Base-by-base conservation (phyloP, 345 rosid species). In the Rhizophora mangle region DNA sequence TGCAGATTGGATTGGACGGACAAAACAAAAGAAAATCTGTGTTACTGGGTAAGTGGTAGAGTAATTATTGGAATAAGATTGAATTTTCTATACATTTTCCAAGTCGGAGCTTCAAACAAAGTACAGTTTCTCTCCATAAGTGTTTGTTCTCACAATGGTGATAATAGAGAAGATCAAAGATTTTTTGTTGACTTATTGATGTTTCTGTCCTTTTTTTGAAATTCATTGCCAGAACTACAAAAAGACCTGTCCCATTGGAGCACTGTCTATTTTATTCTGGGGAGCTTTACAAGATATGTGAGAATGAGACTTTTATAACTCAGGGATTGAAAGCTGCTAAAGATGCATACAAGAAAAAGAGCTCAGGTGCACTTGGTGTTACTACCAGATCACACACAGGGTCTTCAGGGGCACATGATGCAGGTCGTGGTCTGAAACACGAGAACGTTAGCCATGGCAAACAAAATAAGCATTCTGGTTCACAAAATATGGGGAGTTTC, bases 1-100 rank as follows among this genome's bases (percentile, higher is more conserved):
- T 85, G 97, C 97, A 64, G 96, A 87, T 51, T 94, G 98, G 98
- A 94, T 94, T 82, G 90, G 98, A 68, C 85, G 96, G 67, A 94
- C 97, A 71, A 94, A 94, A 80, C 93, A 88, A 78, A 94, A 94
- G 76, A 83, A 86, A 84, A 94, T 94, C 62, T 95, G 79, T 68
- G 93, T 94, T 76, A 89, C 96, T 65, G 97, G 96, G 97, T 92
- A 80, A 80, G 86, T 71, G 56, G 51, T 70, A 52, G 47, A 57
- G 62, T 63, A 78, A 52, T 81, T 56, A 43, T 65, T 68, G 62
- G 67, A 64, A 24, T 43, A 70, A 34, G 51, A 67, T 68, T 29
- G 15, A 34, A 57, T n/a, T 60, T 29, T 29, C 43, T 20, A 8
- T 34, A n/a, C 22, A 2, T 32, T 58, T 56, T 46, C 29, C 5